Evolutionary conservation across 345 rosid species (phyloP).

Genomic region (Syzygium jambos): DNA sequence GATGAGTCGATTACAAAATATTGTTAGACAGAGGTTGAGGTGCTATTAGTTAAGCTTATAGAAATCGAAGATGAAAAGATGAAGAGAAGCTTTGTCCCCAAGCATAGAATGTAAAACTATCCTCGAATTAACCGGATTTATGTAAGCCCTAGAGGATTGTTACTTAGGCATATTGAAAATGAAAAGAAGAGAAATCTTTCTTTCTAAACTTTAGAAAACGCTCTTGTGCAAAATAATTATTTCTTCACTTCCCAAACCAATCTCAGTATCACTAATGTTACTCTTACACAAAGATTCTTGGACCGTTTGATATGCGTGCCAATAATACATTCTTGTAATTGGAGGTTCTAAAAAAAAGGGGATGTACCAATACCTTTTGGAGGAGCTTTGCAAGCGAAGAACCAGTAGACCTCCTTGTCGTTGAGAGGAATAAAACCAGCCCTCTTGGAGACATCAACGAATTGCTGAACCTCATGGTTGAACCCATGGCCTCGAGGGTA

Average conservation of each 20-base stretch:
- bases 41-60: too few species aligned
- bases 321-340: background rate
- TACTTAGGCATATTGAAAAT: too few species aligned
- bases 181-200: background rate
- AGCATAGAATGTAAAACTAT: too few species aligned
- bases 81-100: too few species aligned
- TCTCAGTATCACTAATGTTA: background rate
- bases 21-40: too few species aligned
- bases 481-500: slow-evolving; percentile 21
- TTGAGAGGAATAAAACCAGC: slow-evolving; percentile 14
- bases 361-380: slow-evolving; percentile 8
- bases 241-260: background rate
- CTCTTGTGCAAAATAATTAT: background rate
- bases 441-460: slow-evolving; percentile 11
- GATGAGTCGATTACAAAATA: background rate
- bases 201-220: background rate
- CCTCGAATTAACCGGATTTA: too few species aligned
- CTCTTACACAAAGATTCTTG: background rate
- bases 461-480: slow-evolving; percentile 1
- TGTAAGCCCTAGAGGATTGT: too few species aligned
- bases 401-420: slow-evolving; percentile 23
- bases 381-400: slow-evolving; percentile 4
- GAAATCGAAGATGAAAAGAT: too few species aligned
- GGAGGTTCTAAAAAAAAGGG: background rate
- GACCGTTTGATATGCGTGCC: background rate